phyloP scores from a whole-genome alignment of 202 grass and related monocot genomes.

The Digitaria exilis region DNA sequence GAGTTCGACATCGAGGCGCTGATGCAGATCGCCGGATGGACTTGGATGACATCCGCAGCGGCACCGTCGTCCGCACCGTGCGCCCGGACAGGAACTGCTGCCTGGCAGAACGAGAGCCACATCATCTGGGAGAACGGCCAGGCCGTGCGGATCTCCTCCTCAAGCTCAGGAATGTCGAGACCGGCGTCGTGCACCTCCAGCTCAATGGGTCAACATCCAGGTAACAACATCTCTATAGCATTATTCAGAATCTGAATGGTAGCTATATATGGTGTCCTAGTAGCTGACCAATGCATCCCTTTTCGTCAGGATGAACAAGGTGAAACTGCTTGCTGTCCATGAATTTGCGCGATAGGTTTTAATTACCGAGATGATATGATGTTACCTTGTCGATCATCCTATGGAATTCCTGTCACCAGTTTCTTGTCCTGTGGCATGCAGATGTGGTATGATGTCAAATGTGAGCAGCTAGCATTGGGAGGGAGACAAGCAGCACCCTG shows the following conservation, averaged over 20 bases:
- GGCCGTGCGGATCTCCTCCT: constrained; percentile 63
- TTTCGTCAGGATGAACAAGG: constrained; percentile 20
- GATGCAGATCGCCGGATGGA: constrained; percentile 66
- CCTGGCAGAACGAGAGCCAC: constrained; percentile 77
- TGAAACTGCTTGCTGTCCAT: not conserved
- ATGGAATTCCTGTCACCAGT: no score
- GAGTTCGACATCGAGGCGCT: constrained; percentile 77
- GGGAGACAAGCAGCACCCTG: no score
- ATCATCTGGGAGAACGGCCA: constrained; percentile 65
- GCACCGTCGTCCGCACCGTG: constrained; percentile 53
- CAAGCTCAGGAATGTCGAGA: constrained; percentile 62
- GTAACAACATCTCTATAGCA: not conserved
- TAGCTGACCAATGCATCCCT: not conserved
- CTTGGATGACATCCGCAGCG: constrained; percentile 54
- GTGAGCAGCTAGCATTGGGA: no score
- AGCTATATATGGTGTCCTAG: no score
- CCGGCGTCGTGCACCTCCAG: constrained; percentile 66
- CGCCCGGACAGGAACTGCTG: constrained; percentile 57
- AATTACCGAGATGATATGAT: no score
- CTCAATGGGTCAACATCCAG: constrained; percentile 61
- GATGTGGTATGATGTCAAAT: no score
- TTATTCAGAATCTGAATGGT: no score
- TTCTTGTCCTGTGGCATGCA: no score
- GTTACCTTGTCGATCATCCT: no score
- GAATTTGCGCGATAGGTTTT: not conserved